phyloP scores from a whole-genome alignment of 2,329 filamentous ascomycete species.

The Colletotrichum trifolii region DNA sequence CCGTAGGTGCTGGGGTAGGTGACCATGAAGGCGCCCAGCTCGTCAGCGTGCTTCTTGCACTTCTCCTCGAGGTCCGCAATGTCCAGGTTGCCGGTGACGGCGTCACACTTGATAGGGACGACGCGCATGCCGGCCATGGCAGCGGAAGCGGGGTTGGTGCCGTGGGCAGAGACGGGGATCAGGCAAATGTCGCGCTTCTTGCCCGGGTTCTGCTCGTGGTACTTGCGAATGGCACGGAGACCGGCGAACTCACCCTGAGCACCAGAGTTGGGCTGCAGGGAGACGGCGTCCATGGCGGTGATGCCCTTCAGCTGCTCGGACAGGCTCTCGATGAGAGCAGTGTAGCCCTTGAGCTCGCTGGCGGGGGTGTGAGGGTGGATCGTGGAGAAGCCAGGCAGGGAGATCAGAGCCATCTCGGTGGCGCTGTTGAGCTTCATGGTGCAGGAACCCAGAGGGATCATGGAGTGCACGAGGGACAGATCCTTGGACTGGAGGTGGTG shows the following conservation, averaged over 20 bases:
- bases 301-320: slow-evolving; percentile 81
- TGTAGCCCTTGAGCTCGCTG: slow-evolving; percentile 74
- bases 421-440: slow-evolving; percentile 99
- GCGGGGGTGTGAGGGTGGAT: slow-evolving; percentile 83
- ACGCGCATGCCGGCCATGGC: slow-evolving; percentile 97
- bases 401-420: slow-evolving; percentile 90
- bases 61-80: slow-evolving; percentile 87
- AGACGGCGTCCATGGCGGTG: slow-evolving; percentile 90
- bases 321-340: slow-evolving; percentile 76
- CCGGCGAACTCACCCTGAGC: slow-evolving; percentile 96
- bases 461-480: slow-evolving; percentile 91
- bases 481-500: slow-evolving; percentile 94
- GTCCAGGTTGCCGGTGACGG: slow-evolving; percentile 88
- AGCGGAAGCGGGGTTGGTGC: slow-evolving; percentile 94
- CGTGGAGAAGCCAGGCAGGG: slow-evolving; percentile 78
- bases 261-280: slow-evolving; percentile 93
- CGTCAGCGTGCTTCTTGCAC: slow-evolving; percentile 86
- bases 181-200: slow-evolving; percentile 89
- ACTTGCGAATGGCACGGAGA: slow-evolving; percentile 87
- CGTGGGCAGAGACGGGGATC: slow-evolving; percentile 94
- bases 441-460: slow-evolving; percentile 97
- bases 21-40: slow-evolving; percentile 94
- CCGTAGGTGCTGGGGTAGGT: slow-evolving; percentile 96
- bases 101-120: slow-evolving; percentile 90
- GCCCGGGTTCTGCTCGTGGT: slow-evolving; percentile 74